Base-by-base conservation (phyloP, 139 green algal genomes). In the Edaphochlamys debaryana region DNA sequence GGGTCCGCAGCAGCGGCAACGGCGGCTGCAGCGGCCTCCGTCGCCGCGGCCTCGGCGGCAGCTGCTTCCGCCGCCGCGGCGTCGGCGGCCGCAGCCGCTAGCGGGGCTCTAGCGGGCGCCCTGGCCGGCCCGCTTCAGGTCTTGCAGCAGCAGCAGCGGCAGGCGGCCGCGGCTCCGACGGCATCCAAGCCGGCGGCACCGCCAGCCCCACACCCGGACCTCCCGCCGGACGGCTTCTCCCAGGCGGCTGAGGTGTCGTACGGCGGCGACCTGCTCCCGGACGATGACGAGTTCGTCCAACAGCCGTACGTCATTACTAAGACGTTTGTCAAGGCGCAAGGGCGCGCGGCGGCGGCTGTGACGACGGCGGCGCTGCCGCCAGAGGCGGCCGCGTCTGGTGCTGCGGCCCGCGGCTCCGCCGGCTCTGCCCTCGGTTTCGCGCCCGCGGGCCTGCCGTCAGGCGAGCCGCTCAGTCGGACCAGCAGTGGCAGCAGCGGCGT, bases 181-280 rank as follows among this genome's bases (percentile, higher is more conserved):
- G 17, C 56, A 63, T 23, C 56, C 9, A 36, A 52, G 7, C 41
- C 70, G 42, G n/a, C 50, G n/a, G 22, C 48, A 11, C 70, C 5
- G 45, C 54, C 72, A 37, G 54, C 36, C 29, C 72, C 72, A 36
- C 52, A 34, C 15, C 20, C 34, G 15, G 60, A 81, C 52, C 76
- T 82, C 22, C 76, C 76, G 25, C 63, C 76, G 4, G 76, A 82
- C n/a, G 63, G 63, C 63, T 82, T 82, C 76, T 82, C 76, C 8
- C 32, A 50, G 63, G 32, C 63, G 8, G 9, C 23, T 2, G 30
- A 27, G 0, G 20, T 19, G 32, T 29, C 70, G 22, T 42, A 11
- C 42, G 17, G 8, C 41, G 60, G 15, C n/a, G 60, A 52, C 40
- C 4, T 69, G 13, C 25, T 82, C 22, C 62, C 64, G 32, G 60